Conservation (phyloP, 2,329 filamentous ascomycete genomes). For the Ophiostoma australiae region DNA sequence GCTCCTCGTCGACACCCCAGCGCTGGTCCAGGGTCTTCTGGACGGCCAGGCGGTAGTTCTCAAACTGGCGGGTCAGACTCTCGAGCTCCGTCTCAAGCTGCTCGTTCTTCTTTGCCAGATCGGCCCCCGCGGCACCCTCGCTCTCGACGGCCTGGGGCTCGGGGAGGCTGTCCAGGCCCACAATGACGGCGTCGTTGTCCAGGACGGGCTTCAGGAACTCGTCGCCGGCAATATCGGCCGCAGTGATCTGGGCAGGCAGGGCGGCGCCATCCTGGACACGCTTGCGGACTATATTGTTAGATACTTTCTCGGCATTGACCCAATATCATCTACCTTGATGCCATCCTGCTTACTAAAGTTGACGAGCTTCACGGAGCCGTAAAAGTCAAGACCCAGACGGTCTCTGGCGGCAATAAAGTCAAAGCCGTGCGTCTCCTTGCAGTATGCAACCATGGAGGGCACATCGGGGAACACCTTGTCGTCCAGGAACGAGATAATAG, state of each 20-base stretch:
- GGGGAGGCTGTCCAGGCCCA: slow-evolving; percentile 75
- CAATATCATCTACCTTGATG: neutral
- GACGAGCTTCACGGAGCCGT: slow-evolving; percentile 67
- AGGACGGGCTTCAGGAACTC: slow-evolving; percentile 76
- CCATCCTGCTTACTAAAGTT: slow-evolving; percentile 55
- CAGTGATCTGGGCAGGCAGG: slow-evolving; percentile 55
- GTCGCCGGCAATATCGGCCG: slow-evolving; percentile 66
- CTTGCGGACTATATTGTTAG: slow-evolving; percentile 41
- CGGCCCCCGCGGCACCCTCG: neutral
- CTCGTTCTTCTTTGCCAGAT: slow-evolving; percentile 46
- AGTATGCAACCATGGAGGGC: slow-evolving; percentile 61
- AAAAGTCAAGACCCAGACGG: slow-evolving; percentile 60
- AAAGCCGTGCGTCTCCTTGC: slow-evolving; percentile 60
- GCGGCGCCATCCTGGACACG: slow-evolving; percentile 41
- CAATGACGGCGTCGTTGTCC: slow-evolving; percentile 83
- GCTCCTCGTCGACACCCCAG: slow-evolving; percentile 51
- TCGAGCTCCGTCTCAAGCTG: slow-evolving; percentile 59
- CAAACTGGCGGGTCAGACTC: slow-evolving; percentile 56
- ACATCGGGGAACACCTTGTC: slow-evolving; percentile 61
- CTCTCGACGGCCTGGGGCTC: neutral
- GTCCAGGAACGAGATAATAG: slow-evolving; percentile 64
- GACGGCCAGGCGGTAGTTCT: slow-evolving; percentile 60
- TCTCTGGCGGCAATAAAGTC: slow-evolving; percentile 60
- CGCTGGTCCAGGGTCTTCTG: slow-evolving; percentile 62
- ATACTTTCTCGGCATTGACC: neutral